phyloP scores from a whole-genome alignment of 495 filamentous ascomycete genomes.

The Talaromyces wortmannii region DNA sequence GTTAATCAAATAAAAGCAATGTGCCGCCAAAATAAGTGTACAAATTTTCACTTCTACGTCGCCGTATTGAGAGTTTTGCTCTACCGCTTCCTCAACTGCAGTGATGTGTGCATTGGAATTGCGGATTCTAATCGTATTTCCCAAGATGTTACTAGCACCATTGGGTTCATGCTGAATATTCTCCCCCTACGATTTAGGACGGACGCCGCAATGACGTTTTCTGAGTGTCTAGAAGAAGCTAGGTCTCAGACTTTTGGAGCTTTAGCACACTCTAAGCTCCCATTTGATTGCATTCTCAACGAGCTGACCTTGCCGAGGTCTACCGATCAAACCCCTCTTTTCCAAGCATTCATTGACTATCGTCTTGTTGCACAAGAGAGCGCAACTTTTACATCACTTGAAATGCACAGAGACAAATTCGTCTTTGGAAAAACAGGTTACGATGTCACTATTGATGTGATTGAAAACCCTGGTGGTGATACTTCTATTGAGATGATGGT shows the following conservation, averaged over 20 bases:
- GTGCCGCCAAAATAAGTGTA: slow-evolving; percentile 15
- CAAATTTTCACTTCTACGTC: slow-evolving; percentile 38
- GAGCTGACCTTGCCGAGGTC: slow-evolving; percentile 25
- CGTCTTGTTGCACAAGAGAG: slow-evolving; percentile 11
- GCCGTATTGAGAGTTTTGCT: slow-evolving; percentile 26
- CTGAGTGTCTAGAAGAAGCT: slow-evolving; percentile 9
- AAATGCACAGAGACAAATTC: not conserved
- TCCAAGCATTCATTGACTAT: slow-evolving; percentile 37
- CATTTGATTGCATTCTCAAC: slow-evolving; percentile 37
- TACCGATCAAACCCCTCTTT: slow-evolving; percentile 24
- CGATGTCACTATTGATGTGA: slow-evolving; percentile 19
- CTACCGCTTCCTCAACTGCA: slow-evolving; percentile 9
- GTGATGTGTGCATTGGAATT: slow-evolving; percentile 36
- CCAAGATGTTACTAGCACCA: slow-evolving; percentile 14
- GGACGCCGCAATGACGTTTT: slow-evolving; percentile 7
- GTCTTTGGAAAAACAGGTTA: slow-evolving; percentile 12
- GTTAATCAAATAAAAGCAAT: slow-evolving; percentile 11
- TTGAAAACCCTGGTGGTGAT: slow-evolving; percentile 11
- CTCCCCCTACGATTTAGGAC: slow-evolving; percentile 32
- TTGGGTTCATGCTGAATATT: slow-evolving; percentile 43
- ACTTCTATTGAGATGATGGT: slow-evolving; percentile 1
- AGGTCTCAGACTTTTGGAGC: slow-evolving; percentile 14
- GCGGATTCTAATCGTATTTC: slow-evolving; percentile 31
- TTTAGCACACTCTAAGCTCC: slow-evolving; percentile 25
- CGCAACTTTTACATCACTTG: not conserved